phyloP scores from a whole-genome alignment of 257 asterid genomes.

The Prunella vulgaris region DNA sequence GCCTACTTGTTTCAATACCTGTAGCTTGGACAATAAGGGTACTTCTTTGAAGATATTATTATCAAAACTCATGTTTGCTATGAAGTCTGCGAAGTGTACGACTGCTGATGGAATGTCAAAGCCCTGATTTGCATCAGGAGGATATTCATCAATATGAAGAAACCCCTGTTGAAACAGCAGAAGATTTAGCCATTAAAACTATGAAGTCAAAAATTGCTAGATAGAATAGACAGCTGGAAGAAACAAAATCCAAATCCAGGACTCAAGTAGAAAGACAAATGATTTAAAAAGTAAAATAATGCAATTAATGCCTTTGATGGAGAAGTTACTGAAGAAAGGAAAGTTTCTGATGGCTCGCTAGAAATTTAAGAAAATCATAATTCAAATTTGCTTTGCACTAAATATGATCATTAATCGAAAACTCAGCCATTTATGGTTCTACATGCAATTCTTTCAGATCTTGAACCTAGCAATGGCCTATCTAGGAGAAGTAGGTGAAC shows the following conservation, averaged over 20 bases:
- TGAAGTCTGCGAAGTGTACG: constrained; percentile 55
- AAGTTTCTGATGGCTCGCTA: constrained; percentile 9
- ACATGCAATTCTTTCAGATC: neutral
- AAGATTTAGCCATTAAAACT: neutral
- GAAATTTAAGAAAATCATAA: neutral
- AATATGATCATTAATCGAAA: neutral
- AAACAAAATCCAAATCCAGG: neutral
- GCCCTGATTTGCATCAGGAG: constrained; percentile 99
- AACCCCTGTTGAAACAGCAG: constrained; percentile 62
- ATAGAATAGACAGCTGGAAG: neutral
- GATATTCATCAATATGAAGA: constrained; percentile 95
- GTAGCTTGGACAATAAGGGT: constrained; percentile 65
- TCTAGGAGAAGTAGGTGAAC: neutral
- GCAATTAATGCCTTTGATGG: neutral
- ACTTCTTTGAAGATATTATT: constrained; percentile 34
- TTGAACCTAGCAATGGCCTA: constrained; percentile 4
- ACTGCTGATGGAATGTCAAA: constrained; percentile 96
- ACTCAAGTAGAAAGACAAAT: neutral
- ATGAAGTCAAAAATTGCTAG: neutral
- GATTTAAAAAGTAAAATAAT: neutral
- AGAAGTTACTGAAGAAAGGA: neutral
- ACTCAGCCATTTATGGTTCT: neutral
- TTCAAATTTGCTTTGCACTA: neutral
- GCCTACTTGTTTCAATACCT: constrained; percentile 41
- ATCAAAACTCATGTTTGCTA: constrained; percentile 50